phyloP scores from a whole-genome alignment of 768 basidiomycete species.

The Tricholoma hemisulphureum region DNA sequence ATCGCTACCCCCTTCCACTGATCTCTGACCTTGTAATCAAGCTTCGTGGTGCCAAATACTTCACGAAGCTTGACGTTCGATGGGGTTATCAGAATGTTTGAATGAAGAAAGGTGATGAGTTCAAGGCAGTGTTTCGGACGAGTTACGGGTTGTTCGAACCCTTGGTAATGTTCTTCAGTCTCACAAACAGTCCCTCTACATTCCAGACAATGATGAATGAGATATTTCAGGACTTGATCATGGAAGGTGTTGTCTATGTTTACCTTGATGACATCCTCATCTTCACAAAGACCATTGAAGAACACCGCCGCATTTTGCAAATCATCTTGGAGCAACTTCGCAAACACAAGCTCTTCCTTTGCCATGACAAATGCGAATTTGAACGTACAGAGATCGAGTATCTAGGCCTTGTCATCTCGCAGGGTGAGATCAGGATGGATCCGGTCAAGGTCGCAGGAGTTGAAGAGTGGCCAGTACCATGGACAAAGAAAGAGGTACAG shows the following conservation, averaged over 20 bases:
- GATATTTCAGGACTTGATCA: neutral
- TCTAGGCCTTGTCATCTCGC: neutral
- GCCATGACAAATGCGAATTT: neutral
- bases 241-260: neutral
- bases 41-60: slow-evolving; percentile 20
- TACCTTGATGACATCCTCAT: neutral
- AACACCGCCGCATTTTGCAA: too few species aligned
- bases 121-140: slow-evolving; percentile 39
- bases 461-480: neutral
- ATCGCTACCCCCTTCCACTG: too few species aligned
- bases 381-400: neutral
- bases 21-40: neutral
- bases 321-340: too few species aligned
- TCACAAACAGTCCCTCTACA: neutral
- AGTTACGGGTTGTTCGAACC: slow-evolving; percentile 31
- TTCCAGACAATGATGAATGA: slow-evolving; percentile 1
- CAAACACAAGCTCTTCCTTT: neutral
- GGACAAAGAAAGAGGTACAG: neutral
- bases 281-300: neutral
- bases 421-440: neutral
- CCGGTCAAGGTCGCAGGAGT: neutral
- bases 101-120: slow-evolving; percentile 30
- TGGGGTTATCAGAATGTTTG: slow-evolving; percentile 4
- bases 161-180: slow-evolving; percentile 32
- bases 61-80: slow-evolving; percentile 33